Conservation (phyloP, 768 basidiomycete genomes). For the Mycena leptocephala region DNA sequence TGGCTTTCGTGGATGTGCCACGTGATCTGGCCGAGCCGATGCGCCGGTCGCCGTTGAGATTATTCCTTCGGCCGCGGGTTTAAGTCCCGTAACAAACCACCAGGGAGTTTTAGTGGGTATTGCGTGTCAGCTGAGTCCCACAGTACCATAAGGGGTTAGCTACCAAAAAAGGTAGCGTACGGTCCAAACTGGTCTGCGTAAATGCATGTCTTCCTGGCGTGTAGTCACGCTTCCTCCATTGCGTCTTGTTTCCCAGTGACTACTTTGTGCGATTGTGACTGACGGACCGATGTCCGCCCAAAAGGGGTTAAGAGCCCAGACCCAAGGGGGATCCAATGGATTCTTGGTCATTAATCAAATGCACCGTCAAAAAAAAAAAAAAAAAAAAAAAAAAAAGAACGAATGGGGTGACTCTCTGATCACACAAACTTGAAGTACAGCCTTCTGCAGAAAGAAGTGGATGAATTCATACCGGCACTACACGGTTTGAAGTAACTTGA, state of each 20-base stretch:
- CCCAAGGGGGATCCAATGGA: constrained; percentile 9
- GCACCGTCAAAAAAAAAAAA: no score
- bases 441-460: no score
- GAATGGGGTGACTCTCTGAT: no score
- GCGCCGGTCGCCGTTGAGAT: not conserved
- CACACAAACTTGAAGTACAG: no score
- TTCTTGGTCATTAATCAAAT: no score
- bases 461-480: no score
- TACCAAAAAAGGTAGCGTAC: not conserved
- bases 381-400: no score
- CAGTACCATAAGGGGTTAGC: not conserved
- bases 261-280: not conserved
- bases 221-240: not conserved
- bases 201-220: constrained; percentile 8
- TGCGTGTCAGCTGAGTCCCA: no score
- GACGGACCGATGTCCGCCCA: not conserved
- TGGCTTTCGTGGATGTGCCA: not conserved
- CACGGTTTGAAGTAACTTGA: no score
- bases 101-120: constrained; percentile 14
- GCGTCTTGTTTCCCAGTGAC: not conserved
- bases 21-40: not conserved
- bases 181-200: constrained; percentile 7
- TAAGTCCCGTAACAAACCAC: not conserved
- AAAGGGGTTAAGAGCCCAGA: constrained; percentile 10
- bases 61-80: not conserved